phyloP scores from a whole-genome alignment of 805 yeast species.

The Ascoidea tarda region DNA sequence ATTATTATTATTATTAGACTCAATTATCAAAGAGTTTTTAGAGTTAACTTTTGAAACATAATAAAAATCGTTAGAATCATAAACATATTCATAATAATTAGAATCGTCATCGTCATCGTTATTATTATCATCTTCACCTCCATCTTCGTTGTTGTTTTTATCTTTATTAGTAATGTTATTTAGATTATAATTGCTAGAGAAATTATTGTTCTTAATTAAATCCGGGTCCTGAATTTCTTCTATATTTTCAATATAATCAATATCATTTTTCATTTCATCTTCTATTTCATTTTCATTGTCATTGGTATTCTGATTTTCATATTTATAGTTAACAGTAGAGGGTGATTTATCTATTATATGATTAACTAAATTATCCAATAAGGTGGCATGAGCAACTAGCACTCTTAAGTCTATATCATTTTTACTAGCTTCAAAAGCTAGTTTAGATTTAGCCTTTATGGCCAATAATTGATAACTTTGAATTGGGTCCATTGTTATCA shows the following conservation, averaged over 20 bases:
- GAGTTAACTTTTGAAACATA: too few species aligned
- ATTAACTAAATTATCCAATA: slow-evolving; percentile 53
- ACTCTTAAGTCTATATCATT: slow-evolving; percentile 42
- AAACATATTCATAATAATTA: too few species aligned
- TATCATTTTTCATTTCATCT: too few species aligned
- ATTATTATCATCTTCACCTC: neutral
- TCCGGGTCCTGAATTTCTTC: too few species aligned
- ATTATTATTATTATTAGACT: too few species aligned
- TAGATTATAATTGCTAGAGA: neutral
- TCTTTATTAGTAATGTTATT: neutral
- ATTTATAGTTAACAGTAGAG: too few species aligned
- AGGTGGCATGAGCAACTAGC: slow-evolving; percentile 57
- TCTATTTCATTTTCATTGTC: too few species aligned
- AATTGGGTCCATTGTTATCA: neutral
- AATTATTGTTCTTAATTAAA: too few species aligned
- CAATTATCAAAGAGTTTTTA: too few species aligned
- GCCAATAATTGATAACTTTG: slow-evolving; percentile 19
- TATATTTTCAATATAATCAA: too few species aligned
- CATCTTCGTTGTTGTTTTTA: neutral
- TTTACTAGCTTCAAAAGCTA: slow-evolving; percentile 45
- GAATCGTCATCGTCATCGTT: neutral
- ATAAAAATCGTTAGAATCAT: too few species aligned
- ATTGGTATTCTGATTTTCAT: too few species aligned
- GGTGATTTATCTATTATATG: slow-evolving; percentile 7
- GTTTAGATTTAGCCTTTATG: slow-evolving; percentile 46